Conservation (phyloP, 805 yeast species). For the Barnettozyma botsteinii region DNA sequence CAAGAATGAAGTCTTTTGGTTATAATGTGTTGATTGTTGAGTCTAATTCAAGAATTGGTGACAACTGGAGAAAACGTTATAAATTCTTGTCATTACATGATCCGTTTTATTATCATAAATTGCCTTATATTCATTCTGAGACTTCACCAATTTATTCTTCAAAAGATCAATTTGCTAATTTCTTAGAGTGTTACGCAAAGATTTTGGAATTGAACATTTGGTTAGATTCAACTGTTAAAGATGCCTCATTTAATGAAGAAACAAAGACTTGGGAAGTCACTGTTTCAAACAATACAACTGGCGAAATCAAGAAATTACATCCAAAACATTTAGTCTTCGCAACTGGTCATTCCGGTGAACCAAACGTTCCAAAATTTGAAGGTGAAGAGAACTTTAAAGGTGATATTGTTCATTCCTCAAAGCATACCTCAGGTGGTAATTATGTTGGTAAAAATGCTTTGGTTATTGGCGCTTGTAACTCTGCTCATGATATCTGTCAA, state of each 20-base stretch:
- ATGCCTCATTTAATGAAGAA: slow-evolving; percentile 28
- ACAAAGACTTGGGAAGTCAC: slow-evolving; percentile 31
- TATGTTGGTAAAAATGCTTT: slow-evolving; percentile 38
- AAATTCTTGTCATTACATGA: slow-evolving; percentile 41
- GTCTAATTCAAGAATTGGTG: slow-evolving; percentile 34
- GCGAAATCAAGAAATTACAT: slow-evolving; percentile 19
- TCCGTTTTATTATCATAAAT: slow-evolving; percentile 38
- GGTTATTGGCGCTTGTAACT: slow-evolving; percentile 41
- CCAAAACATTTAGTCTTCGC: slow-evolving; percentile 38
- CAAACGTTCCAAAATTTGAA: slow-evolving; percentile 37
- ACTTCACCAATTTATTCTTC: slow-evolving; percentile 38
- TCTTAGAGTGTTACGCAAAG: slow-evolving; percentile 37
- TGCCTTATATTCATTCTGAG: slow-evolving; percentile 37
- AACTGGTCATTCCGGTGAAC: slow-evolving; percentile 43
- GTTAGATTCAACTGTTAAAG: slow-evolving; percentile 28
- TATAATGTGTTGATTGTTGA: slow-evolving; percentile 36
- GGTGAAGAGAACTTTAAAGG: slow-evolving; percentile 35
- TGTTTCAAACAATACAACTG: slow-evolving; percentile 27
- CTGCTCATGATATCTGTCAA: slow-evolving; percentile 41
- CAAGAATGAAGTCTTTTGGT: slow-evolving; percentile 37
- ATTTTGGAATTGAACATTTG: slow-evolving; percentile 37
- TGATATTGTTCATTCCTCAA: slow-evolving; percentile 36
- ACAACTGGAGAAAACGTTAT: slow-evolving; percentile 43
- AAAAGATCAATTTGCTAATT: slow-evolving; percentile 39
- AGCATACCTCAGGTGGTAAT: slow-evolving; percentile 35